Base-by-base conservation (phyloP, 768 basidiomycete species). In the Lyophyllum shimeji region DNA sequence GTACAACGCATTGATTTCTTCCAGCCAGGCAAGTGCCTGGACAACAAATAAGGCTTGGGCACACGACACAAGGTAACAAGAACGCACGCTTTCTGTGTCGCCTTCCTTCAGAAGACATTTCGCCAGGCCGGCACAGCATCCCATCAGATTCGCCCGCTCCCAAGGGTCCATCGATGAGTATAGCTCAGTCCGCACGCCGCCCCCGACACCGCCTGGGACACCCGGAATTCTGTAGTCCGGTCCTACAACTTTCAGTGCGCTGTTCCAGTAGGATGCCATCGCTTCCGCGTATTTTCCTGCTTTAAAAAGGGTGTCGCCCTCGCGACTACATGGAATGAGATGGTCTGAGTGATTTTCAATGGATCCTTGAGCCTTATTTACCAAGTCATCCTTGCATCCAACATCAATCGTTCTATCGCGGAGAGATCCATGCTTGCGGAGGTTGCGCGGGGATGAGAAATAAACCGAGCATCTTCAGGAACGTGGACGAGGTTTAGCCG, bases 11-110 rank as follows among this genome's bases (percentile, higher is more conserved):
- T 64, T 52, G 6, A 67, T 63, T 57, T 74, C 71, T 18, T 67
- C 62, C 3, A 65, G 34, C 69, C 69, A 74, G 17, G 61, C 59
- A 15, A 74, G 49, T 1, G 71, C 69, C 71, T 73, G 31, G 12
- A 33, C 6, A 6, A 6, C 31, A 12, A 1, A 20, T 23, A 13
- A 34, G 33, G 39, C 27, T 58, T 18, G 58, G 6, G 6, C 45
- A 44, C 13, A 50, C 24, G 18, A 50, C 29, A 40, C 40, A 29
- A n/a, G 33, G 8, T 27, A 21, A n/a, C 46, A 33, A 33, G 12
- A 43, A 27, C 58, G 29, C 15, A 56, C 51, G 43, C 49, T 60
- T 40, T 55, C 55, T 7, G 48, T 40, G 25, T 61, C 59, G 7
- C 49, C 53, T 39, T 65, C 64, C 20, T 51, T 55, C n/a, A 60